Evolutionary conservation across 495 filamentous ascomycete species (phyloP).

Genomic region (Ramalina peruviana): DNA sequence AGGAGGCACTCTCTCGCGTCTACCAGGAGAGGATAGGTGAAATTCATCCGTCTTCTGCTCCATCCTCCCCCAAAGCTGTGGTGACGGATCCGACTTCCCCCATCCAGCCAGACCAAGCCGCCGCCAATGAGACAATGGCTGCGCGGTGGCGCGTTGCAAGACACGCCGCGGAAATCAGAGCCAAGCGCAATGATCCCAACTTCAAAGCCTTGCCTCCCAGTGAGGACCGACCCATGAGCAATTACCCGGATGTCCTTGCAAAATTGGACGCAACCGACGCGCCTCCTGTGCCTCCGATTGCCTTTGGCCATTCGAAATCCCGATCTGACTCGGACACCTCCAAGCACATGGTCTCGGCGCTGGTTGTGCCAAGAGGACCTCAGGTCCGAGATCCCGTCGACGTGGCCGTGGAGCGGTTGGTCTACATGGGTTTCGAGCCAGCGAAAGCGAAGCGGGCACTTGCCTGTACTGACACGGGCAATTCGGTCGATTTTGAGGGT

Average conservation of each 20-base stretch:
- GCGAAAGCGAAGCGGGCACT: constrained; percentile 38
- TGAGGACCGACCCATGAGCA: constrained; percentile 34
- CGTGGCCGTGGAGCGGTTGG: constrained; percentile 33
- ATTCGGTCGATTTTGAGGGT: constrained; percentile 32
- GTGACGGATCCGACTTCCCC: not conserved
- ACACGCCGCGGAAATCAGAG: constrained; percentile 29
- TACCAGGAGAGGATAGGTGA: constrained; percentile 38
- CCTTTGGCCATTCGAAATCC: constrained; percentile 9
- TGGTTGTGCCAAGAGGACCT: constrained; percentile 17
- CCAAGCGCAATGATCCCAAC: constrained; percentile 22
- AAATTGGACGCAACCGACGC: constrained; percentile 10
- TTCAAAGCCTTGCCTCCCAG: constrained; percentile 20
- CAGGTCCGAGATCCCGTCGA: constrained; percentile 41
- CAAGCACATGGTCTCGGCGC: constrained; percentile 12
- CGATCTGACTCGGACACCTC: constrained; percentile 13
- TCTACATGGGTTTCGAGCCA: constrained; percentile 34
- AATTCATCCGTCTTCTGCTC: constrained; percentile 9
- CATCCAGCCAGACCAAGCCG: not conserved
- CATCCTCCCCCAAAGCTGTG: constrained; percentile 3
- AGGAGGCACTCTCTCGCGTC: constrained; percentile 44
- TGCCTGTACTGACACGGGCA: constrained; percentile 38
- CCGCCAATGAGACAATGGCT: constrained; percentile 9
- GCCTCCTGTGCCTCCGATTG: constrained; percentile 1
- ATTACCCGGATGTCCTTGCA: constrained; percentile 26
- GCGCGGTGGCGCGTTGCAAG: constrained; percentile 25